These are phyloP conservation scores for Linum usitatissimum DNA, from an alignment of 345 rosid species.

Conservation along the genomic window DNA sequence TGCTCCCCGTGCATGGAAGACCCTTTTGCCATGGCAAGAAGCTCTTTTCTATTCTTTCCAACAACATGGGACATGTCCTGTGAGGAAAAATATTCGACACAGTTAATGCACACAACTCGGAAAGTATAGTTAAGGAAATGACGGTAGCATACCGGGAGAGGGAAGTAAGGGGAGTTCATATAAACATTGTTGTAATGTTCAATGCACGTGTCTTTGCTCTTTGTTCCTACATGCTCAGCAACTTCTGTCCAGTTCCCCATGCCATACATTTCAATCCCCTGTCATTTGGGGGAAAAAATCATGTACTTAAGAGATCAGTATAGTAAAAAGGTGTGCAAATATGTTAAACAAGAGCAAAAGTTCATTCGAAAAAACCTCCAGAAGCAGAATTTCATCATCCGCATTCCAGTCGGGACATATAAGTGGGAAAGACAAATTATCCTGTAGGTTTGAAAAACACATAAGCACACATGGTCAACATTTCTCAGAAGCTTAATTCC, in stretches of 20 bases:
- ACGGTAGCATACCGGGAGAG: constrained; percentile 62
- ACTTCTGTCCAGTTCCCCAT: constrained; percentile 94
- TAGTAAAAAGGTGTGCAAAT: not conserved
- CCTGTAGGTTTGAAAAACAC: constrained; percentile 38
- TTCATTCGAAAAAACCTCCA: constrained; percentile 47
- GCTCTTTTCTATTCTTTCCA: constrained; percentile 89
- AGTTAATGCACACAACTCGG: constrained; percentile 8
- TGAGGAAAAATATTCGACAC: constrained; percentile 1
- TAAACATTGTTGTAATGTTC: constrained; percentile 66
- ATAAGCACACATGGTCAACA: constrained; percentile 2
- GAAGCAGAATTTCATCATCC: constrained; percentile 90
- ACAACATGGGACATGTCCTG: constrained; percentile 96
- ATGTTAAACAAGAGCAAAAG: not conserved
- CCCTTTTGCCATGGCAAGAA: constrained; percentile 95
- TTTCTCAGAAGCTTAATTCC: not conserved
- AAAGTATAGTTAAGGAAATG: constrained; percentile 10
- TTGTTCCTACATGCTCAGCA: constrained; percentile 96
- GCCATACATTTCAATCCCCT: constrained; percentile 99
- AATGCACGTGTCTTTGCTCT: constrained; percentile 79
- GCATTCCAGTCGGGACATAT: constrained; percentile 96
- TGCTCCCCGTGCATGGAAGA: constrained; percentile 45
- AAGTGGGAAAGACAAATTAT: constrained; percentile 76
- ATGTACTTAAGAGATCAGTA: constrained; percentile 11
- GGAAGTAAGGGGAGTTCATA: constrained; percentile 75
- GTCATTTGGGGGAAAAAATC: constrained; percentile 11